phyloP scores from a whole-genome alignment of 2,329 filamentous ascomycete genomes.

The Aspergillus terreus region DNA sequence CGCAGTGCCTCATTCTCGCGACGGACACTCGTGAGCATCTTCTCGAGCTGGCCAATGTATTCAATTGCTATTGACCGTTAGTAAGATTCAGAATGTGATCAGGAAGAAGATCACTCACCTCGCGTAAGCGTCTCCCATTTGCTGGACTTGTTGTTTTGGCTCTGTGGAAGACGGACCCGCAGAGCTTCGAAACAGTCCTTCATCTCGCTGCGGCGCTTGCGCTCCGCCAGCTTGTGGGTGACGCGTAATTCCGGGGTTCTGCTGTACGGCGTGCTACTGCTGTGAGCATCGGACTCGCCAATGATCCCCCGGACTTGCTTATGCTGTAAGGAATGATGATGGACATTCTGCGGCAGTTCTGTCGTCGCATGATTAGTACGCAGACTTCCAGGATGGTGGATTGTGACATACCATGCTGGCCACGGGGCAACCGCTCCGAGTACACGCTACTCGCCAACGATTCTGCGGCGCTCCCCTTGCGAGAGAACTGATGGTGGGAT shows the following conservation, averaged over 20 bases:
- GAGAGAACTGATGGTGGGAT: slow-evolving; percentile 35
- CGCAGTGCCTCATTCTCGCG: slow-evolving; percentile 37
- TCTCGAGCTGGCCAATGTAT: slow-evolving; percentile 45
- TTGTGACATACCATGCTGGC: slow-evolving; percentile 43
- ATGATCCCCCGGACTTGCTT: slow-evolving; percentile 47
- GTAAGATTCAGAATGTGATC: slow-evolving; percentile 12
- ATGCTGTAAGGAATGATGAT: slow-evolving; percentile 47
- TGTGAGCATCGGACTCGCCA: slow-evolving; percentile 41
- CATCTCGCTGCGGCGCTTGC: slow-evolving; percentile 51
- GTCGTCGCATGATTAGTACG: neutral
- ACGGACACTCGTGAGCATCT: slow-evolving; percentile 33
- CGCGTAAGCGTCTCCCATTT: slow-evolving; percentile 51
- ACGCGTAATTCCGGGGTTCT: slow-evolving; percentile 48
- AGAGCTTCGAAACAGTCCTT: slow-evolving; percentile 50
- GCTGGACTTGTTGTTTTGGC: slow-evolving; percentile 49
- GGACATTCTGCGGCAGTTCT: slow-evolving; percentile 47
- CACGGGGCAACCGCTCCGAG: slow-evolving; percentile 45
- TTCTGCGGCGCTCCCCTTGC: slow-evolving; percentile 45
- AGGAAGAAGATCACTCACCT: slow-evolving; percentile 28
- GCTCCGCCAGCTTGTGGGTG: slow-evolving; percentile 49
- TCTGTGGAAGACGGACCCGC: slow-evolving; percentile 42
- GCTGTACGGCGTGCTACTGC: slow-evolving; percentile 45
- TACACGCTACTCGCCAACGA: slow-evolving; percentile 46
- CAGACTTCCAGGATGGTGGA: neutral
- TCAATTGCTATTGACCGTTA: slow-evolving; percentile 39